Base-by-base conservation (phyloP, 306 rosid genomes). In the Cicer yamashitae region DNA sequence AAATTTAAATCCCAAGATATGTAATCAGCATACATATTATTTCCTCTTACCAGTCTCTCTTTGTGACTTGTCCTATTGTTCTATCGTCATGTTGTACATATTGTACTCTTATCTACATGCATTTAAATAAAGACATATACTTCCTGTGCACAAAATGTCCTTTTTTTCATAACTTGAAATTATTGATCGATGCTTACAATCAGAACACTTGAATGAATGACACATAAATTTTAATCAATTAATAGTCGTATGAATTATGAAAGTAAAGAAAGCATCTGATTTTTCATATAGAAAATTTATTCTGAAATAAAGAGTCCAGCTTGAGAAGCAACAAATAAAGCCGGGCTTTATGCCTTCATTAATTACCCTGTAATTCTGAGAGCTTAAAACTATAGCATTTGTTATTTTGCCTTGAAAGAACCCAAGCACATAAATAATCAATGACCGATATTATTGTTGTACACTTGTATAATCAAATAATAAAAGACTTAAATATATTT, bases 21-120 rank as follows among this genome's bases (percentile, higher is more conserved):
- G 83, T 38, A 79, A 25, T 46, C 20, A 61, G 67, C 14, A 13
- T 8, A 7, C 65, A 41, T 64, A 30, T 74, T 70, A 83, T 70
- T 74, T 45, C 68, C 18, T 14, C 60, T 67, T 82, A 68, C 77
- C 74, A 46, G 57, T 79, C 58, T 66, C 79, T 39, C 18, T 54
- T 44, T 56, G 48, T 67, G 64, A 61, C 15, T 62, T 70, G 48
- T 61, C 25, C 14, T 52, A 52, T 52, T 53, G 30, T 15, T 22
- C 25, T 22, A 53, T 53, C 17, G 30, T 3, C 9, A 8, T 53
- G 13, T 67, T 48, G 63, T 75, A 37, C 30, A 3, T 58, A 41
- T 30, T 57, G 47, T 20, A 10, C 60, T 18, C 45, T 65, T 45
- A 64, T 63, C 43, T 75, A 50, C 54, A 74, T 57, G 39, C 7